Conservation (phyloP, 2,329 filamentous ascomycete genomes). For the Pyrenophora teres region DNA sequence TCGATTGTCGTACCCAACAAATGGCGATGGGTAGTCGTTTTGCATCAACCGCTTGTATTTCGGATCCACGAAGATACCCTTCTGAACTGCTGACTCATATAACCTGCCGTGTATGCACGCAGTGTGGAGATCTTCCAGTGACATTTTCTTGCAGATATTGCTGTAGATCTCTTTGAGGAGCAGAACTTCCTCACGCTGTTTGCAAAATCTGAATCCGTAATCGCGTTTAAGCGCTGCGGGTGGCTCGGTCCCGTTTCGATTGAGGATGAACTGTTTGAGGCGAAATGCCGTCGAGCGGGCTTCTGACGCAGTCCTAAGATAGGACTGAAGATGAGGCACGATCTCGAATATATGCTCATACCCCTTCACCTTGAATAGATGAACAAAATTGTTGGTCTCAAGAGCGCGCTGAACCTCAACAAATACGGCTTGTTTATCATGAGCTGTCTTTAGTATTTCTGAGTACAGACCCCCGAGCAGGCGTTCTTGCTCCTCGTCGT, state of each 20-base stretch:
- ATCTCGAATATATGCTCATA: conserved; percentile 4
- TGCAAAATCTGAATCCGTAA: conserved; percentile 25
- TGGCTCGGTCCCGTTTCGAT: conserved; percentile 7
- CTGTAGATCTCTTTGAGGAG: conserved; percentile 21
- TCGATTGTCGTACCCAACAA: conserved; percentile 12
- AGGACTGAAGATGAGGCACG: neutral
- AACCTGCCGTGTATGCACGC: conserved; percentile 15
- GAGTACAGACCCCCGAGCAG: conserved; percentile 15
- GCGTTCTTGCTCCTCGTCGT: conserved; percentile 5
- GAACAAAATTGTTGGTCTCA: neutral
- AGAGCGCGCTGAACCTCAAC: conserved; percentile 13
- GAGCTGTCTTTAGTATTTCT: no score
- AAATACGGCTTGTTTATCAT: no score
- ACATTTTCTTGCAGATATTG: conserved; percentile 5
- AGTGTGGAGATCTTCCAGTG: conserved; percentile 13
- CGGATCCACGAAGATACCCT: neutral
- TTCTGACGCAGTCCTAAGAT: conserved; percentile 4
- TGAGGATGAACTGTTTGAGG: conserved; percentile 23
- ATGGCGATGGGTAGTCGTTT: conserved; percentile 11
- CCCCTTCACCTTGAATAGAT: conserved; percentile 11
- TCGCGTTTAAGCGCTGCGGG: conserved; percentile 16
- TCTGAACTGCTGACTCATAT: conserved; percentile 1
- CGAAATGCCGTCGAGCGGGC: conserved; percentile 19
- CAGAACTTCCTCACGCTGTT: conserved; percentile 20
- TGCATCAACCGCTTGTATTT: conserved; percentile 8